These are phyloP conservation scores for Beta corolliflora DNA, from an alignment of 179 eudicot species.

Conservation along the genomic window DNA sequence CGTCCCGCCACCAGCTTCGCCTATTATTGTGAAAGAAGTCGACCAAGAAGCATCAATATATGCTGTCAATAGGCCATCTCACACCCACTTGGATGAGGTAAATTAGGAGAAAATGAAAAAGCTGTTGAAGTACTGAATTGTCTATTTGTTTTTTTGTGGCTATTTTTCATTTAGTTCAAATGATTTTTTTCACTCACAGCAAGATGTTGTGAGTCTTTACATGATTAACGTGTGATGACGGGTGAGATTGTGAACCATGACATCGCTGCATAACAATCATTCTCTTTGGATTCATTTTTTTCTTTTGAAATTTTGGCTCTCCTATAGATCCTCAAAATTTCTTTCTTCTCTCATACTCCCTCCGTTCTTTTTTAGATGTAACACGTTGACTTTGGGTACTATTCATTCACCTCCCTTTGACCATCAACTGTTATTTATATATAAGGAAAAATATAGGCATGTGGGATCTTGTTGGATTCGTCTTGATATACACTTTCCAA, in stretches of 20 bases:
- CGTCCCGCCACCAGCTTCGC: slow-evolving; percentile 50
- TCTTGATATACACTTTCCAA: too few species aligned
- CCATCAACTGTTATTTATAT: too few species aligned
- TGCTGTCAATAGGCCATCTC: slow-evolving; percentile 37
- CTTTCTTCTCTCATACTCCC: neutral
- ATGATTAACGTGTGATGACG: neutral
- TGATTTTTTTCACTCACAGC: neutral
- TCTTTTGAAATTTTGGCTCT: neutral
- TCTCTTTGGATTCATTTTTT: neutral
- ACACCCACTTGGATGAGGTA: slow-evolving; percentile 41
- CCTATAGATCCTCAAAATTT: neutral
- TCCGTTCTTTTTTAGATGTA: too few species aligned
- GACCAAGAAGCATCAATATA: slow-evolving; percentile 32
- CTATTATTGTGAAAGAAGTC: slow-evolving; percentile 39
- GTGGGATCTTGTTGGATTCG: too few species aligned
- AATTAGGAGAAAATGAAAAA: neutral
- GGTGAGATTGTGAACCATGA: neutral
- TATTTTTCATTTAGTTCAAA: too few species aligned
- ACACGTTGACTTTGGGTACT: too few species aligned
- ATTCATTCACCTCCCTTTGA: too few species aligned
- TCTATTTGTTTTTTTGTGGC: neutral
- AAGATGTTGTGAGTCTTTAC: neutral
- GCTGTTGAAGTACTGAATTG: neutral
- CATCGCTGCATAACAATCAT: neutral
- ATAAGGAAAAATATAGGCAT: too few species aligned